These are phyloP conservation scores for Veloboletus limbatus DNA, from an alignment of 1,284 basidiomycete genomes.

Conservation along the genomic window DNA sequence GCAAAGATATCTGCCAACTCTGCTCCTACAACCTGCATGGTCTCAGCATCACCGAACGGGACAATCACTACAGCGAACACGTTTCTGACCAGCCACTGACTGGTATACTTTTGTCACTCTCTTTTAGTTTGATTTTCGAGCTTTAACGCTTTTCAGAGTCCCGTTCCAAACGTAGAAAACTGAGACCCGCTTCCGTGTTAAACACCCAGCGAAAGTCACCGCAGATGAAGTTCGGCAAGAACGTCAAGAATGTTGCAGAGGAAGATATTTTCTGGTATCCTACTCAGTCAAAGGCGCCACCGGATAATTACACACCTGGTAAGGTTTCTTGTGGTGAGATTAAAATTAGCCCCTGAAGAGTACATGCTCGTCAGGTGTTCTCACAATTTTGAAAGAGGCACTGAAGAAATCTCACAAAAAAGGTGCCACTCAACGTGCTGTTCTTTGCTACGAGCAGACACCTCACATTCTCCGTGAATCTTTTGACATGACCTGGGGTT, in stretches of 20 bases:
- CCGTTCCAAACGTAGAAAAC: constrained; percentile 6
- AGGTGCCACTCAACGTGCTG: constrained; percentile 55
- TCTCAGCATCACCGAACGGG: constrained; percentile 36
- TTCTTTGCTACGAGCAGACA: constrained; percentile 59
- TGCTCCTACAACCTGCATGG: constrained; percentile 44
- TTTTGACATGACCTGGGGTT: constrained; percentile 71
- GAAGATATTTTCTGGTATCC: constrained; percentile 67
- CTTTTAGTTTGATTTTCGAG: not conserved
- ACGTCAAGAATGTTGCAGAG: constrained; percentile 7
- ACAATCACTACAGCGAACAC: constrained; percentile 52
- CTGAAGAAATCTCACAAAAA: constrained; percentile 51
- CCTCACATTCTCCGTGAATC: constrained; percentile 58
- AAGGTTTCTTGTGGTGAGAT: constrained; percentile 12
- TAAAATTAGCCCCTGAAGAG: constrained; percentile 7
- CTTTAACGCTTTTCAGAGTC: constrained; percentile 12
- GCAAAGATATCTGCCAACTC: constrained; percentile 43
- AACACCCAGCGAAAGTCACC: constrained; percentile 2
- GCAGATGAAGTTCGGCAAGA: constrained; percentile 7
- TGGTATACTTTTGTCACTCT: not conserved
- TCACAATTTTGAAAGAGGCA: constrained; percentile 59
- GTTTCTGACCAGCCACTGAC: not conserved
- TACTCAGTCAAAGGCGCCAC: constrained; percentile 46
- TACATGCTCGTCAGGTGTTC: constrained; percentile 49
- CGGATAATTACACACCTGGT: constrained; percentile 74
- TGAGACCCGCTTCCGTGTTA: not conserved